Base-by-base conservation (phyloP, 1,139 yeast species). In the Candida glucosophila region DNA sequence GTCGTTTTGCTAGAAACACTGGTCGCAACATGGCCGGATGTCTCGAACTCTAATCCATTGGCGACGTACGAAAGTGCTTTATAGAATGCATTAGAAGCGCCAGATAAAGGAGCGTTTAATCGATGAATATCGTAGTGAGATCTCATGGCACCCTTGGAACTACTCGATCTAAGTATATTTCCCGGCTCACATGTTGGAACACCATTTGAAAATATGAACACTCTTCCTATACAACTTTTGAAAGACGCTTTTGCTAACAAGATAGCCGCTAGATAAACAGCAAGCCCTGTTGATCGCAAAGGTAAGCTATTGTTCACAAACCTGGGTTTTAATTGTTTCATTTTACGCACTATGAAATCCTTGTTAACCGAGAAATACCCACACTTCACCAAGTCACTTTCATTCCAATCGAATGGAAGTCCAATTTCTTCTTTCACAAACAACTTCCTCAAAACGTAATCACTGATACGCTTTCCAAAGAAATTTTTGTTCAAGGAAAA, bases 151-250 rank as follows among this genome's bases (percentile, higher is more conserved):
- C 22, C 13, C 14, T 22, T 24, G 3, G 32, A 26, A 3, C 30
- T 32, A 3, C 27, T 17, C 20, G 47, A 47, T n/a, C n/a, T n/a
- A 2, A 54, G 44, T 14, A 62, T 45, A 15, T 35, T 38, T 0
- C 68, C 69, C 0, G 67, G 66, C 12, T 36, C 39, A 6, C 29
- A 25, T 2, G 64, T 59, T 21, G 59, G 48, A 0, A 68, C 67
- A 0, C 67, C 67, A 19, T 53, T 39, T 2, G 52, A 33, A 28
- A 59, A 58, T 6, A 52, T 29, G n/a, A 41, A 22, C 0, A 57
- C 40, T 12, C 50, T 47, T 0, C 57, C 64, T 13, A 37, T 22
- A 14, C 48, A 42, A 21, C 47, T 41, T 12, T 35, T 38, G 29
- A 34, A 42, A 1, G 52, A 31, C 5, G 41, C 23, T 15, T 32